Conservation (phyloP, 2,329 filamentous ascomycete species). For the Venturia nashicola region DNA sequence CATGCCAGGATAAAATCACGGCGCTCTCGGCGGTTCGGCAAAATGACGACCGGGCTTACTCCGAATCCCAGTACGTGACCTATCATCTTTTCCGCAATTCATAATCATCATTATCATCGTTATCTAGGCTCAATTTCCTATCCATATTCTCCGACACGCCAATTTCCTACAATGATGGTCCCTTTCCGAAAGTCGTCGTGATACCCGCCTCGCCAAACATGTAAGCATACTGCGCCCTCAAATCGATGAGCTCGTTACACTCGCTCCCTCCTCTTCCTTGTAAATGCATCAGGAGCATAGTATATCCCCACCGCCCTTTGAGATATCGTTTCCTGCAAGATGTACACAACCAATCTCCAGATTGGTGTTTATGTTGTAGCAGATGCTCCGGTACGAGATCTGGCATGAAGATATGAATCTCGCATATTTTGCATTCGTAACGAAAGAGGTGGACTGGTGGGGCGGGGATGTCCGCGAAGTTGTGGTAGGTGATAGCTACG, state of each 20-base stretch:
- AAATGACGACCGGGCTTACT: too few species aligned
- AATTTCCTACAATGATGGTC: background rate
- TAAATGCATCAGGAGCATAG: background rate
- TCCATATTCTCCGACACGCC: background rate
- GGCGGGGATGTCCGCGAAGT: background rate
- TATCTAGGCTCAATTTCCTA: background rate
- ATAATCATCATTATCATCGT: too few species aligned
- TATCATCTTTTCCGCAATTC: too few species aligned
- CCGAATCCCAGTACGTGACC: too few species aligned
- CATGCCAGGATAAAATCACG: background rate
- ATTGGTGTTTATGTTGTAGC: background rate
- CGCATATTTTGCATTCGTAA: background rate
- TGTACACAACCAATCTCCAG: background rate
- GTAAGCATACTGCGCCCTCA: background rate
- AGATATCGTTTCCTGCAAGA: background rate
- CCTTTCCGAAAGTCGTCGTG: background rate
- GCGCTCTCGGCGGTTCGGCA: background rate
- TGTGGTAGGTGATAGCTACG: background rate
- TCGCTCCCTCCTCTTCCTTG: background rate
- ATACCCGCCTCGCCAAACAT: background rate
- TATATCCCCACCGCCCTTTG: background rate
- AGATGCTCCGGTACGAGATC: background rate
- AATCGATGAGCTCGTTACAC: background rate
- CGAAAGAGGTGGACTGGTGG: background rate
- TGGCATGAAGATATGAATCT: background rate